phyloP scores from a whole-genome alignment of 2,329 filamentous ascomycete species.

The Dactylella cylindrospora region DNA sequence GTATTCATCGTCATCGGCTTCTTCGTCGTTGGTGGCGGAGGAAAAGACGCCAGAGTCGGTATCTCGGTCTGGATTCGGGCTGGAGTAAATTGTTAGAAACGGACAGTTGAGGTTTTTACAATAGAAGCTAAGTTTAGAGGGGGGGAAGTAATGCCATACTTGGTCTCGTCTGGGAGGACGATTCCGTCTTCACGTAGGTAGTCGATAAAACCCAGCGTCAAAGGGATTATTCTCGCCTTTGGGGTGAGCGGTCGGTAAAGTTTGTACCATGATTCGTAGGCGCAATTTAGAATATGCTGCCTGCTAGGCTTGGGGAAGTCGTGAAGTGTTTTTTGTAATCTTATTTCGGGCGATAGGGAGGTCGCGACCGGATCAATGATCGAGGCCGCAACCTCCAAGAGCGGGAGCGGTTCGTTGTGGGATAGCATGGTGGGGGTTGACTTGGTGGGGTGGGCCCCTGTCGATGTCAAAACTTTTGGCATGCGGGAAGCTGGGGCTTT shows the following conservation, averaged over 20 bases:
- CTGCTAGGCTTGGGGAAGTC: conserved; percentile 78
- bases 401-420: no score
- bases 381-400: no score
- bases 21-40: conserved; percentile 34
- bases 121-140: neutral
- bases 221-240: conserved; percentile 79
- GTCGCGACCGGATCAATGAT: no score
- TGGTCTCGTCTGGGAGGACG: conserved; percentile 72
- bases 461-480: conserved; percentile 9
- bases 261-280: conserved; percentile 88
- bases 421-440: neutral
- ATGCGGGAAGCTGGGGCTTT: no score
- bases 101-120: neutral
- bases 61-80: conserved; percentile 14
- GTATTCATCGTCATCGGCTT: conserved; percentile 49
- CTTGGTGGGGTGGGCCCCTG: conserved; percentile 20
- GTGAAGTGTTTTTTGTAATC: conserved; percentile 45
- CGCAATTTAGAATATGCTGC: conserved; percentile 89
- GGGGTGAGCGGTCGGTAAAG: conserved; percentile 79
- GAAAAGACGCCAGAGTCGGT: conserved; percentile 37
- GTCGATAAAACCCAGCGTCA: conserved; percentile 72
- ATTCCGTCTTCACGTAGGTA: conserved; percentile 95
- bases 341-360: conserved; percentile 3
- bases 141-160: conserved; percentile 41
- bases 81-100: neutral